Base-by-base conservation (phyloP, 2,329 filamentous ascomycete genomes). In the Bipolaris cookei region DNA sequence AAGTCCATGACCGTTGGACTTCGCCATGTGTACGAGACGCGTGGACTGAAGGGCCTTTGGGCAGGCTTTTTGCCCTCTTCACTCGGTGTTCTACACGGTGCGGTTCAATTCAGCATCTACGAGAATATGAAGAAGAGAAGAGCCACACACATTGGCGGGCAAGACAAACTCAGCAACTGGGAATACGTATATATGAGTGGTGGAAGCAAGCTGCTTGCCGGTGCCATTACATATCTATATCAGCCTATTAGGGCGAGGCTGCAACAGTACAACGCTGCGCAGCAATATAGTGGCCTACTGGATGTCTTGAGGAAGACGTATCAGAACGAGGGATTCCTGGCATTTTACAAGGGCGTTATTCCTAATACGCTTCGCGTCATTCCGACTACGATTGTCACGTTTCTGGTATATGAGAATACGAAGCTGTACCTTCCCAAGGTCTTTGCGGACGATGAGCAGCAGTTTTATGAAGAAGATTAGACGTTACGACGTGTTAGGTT, bases 91-190 rank as follows among this genome's bases (percentile, higher is more conserved):
- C 89, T 88, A 58, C 95, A 99, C 75, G 94, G 94, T 38, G 93
- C 94, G 2, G 88, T 99, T 23, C 95, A 98, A 76, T 99, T 99
- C 76, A 91, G 92, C 77, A 91, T 95, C 18, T 99, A 99, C 77
- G 95, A 99, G 74, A 82, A 84, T 62, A 78, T 89, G 64, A 90
- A 89, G 73, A 81, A 82, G 50, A 87, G 89, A 64, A 80, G 89
- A 58, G 79, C 82, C 1, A 65, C 67, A 16, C 62, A 67, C 38
- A 62, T 75, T 5, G 70, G 69, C 1, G 70, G 62, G 30, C 70
- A 67, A 60, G 70, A 76, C 8, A 76, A 80, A 21, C 80, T 95
- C 58, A 84, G 82, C 49, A 92, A 91, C 69, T 80, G 88, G 69
- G 91, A 94, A 58, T 96, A 90, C 35, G 79, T 98, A n/a, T 81